These are phyloP conservation scores for Morella rubra DNA, from an alignment of 306 rosid species.

Conservation along the genomic window DNA sequence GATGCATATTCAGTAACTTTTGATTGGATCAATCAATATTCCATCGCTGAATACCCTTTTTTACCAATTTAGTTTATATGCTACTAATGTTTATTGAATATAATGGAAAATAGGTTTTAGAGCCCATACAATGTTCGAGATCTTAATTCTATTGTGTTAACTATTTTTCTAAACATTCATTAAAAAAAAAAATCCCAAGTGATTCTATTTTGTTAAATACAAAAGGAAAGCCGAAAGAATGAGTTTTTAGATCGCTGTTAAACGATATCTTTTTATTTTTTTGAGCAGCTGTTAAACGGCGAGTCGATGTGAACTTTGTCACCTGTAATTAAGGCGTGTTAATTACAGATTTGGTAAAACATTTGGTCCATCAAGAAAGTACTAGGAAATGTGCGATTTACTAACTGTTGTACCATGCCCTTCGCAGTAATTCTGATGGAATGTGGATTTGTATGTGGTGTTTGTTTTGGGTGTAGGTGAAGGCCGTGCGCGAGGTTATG, in stretches of 20 bases:
- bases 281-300: too few relatives aligned
- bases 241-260: neutral
- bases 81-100: neutral
- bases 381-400: neutral
- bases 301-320: neutral
- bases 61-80: too few relatives aligned
- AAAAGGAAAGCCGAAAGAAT: too few relatives aligned
- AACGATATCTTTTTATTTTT: too few relatives aligned
- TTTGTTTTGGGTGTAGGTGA: constrained; percentile 53
- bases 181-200: too few relatives aligned
- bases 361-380: too few relatives aligned
- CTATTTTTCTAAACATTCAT: neutral
- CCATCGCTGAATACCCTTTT: too few relatives aligned
- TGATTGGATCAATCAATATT: neutral
- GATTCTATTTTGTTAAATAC: neutral
- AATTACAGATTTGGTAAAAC: too few relatives aligned
- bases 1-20: neutral
- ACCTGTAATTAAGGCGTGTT: too few relatives aligned
- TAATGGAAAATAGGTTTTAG: too few relatives aligned
- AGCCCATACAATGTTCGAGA: neutral
- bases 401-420: neutral
- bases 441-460: constrained; percentile 11
- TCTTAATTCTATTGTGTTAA: neutral
- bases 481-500: constrained; percentile 85
- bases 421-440: constrained; percentile 28